These are phyloP conservation scores for Alternaria ethzedia DNA, from an alignment of 2,329 filamentous ascomycete species.

Conservation along the genomic window DNA sequence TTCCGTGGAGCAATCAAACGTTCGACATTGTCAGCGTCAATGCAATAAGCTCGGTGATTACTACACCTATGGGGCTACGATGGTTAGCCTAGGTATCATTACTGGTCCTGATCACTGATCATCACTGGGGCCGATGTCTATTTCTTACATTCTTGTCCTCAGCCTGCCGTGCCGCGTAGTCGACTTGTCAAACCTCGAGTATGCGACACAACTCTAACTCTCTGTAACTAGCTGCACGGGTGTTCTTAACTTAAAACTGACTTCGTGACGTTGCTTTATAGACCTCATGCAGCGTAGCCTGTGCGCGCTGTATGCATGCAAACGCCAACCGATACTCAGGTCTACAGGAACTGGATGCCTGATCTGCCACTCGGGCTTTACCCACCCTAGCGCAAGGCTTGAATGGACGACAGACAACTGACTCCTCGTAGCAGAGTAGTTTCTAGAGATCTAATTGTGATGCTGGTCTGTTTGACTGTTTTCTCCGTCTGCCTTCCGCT, in stretches of 20 bases:
- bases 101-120: background rate
- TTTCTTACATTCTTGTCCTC: background rate
- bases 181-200: background rate
- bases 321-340: background rate
- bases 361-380: background rate
- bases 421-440: background rate
- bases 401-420: background rate
- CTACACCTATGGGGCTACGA: background rate
- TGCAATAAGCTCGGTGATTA: background rate
- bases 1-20: background rate
- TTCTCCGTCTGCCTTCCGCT: no score
- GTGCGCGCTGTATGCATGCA: background rate
- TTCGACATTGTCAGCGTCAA: background rate
- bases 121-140: background rate
- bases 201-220: background rate
- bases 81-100: background rate
- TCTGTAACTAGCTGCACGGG: constrained; percentile 11
- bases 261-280: background rate
- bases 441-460: no score
- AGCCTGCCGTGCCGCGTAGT: background rate
- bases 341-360: background rate
- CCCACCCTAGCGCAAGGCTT: background rate
- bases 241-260: constrained; percentile 10
- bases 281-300: background rate
- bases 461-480: no score